These are phyloP conservation scores for Neurospora discreta DNA, from an alignment of 495 filamentous ascomycete genomes.

Conservation along the genomic window DNA sequence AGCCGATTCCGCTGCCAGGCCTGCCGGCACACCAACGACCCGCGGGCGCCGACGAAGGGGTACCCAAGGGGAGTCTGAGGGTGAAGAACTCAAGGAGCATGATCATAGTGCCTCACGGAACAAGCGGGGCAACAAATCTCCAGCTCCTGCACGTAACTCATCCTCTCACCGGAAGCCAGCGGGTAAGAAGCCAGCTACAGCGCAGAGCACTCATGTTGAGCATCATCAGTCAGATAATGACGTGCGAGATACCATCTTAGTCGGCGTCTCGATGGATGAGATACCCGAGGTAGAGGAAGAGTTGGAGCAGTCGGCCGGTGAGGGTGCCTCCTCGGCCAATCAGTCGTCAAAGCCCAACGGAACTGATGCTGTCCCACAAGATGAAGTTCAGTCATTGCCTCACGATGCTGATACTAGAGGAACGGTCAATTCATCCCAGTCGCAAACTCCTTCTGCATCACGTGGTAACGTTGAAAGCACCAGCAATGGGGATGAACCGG, in stretches of 20 bases:
- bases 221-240: constrained; percentile 31
- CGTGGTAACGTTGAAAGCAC: background rate
- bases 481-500: background rate
- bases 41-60: constrained; percentile 22
- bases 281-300: constrained; percentile 7
- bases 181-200: constrained; percentile 20
- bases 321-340: background rate
- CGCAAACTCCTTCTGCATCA: background rate
- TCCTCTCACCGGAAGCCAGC: constrained; percentile 24
- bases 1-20: constrained; percentile 7
- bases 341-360: background rate
- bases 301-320: constrained; percentile 13
- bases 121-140: constrained; percentile 20
- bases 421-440: background rate
- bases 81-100: constrained; percentile 16
- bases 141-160: constrained; percentile 15
- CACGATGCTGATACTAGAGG: background rate
- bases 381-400: background rate
- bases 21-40: constrained; percentile 11
- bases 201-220: constrained; percentile 18
- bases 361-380: background rate
- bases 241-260: constrained; percentile 39
- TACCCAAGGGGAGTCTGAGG: constrained; percentile 14
- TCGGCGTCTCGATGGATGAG: constrained; percentile 26
- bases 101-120: constrained; percentile 7